A percentile compares a stretch with the other conserved stretches of the same genome.
phyloP scores from a whole-genome alignment of 192 early-diverging fungal genomes.

The Borealophlyctis nickersoniae region DNA sequence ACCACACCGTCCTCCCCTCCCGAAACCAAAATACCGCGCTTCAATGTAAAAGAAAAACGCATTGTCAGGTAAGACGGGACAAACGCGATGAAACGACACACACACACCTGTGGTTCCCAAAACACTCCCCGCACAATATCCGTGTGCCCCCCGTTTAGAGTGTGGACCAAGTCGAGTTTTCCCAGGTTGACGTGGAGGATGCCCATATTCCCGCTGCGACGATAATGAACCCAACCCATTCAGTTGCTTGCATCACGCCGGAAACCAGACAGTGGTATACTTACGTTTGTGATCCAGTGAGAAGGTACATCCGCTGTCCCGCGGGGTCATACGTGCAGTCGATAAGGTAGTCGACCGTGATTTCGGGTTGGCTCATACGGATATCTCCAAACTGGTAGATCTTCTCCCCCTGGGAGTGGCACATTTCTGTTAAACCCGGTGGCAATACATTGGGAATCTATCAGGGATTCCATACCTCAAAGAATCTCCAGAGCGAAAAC shows the following conservation, averaged over 20 bases:
- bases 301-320: constrained; percentile 70
- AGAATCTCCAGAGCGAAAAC: constrained; percentile 69
- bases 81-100: constrained; percentile 4
- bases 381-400: constrained; percentile 75
- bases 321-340: constrained; percentile 73
- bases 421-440: no score
- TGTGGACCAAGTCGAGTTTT: constrained; percentile 71
- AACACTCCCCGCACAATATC: constrained; percentile 78
- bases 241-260: no score
- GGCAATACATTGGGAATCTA: no score
- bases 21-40: constrained; percentile 57
- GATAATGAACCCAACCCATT: not conserved
- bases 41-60: constrained; percentile 14
- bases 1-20: constrained; percentile 80
- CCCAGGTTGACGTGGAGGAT: constrained; percentile 78
- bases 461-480: no score
- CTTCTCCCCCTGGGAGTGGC: constrained; percentile 31
- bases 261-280: constrained; percentile 4
- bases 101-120: constrained; percentile 58
- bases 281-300: constrained; percentile 71
- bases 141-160: constrained; percentile 74
- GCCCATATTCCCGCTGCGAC: constrained; percentile 68
- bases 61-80: not conserved
- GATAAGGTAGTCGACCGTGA: constrained; percentile 75
- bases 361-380: constrained; percentile 43